Conservation (phyloP, 352 stramenopile species). For the Globisporangium polare region DNA sequence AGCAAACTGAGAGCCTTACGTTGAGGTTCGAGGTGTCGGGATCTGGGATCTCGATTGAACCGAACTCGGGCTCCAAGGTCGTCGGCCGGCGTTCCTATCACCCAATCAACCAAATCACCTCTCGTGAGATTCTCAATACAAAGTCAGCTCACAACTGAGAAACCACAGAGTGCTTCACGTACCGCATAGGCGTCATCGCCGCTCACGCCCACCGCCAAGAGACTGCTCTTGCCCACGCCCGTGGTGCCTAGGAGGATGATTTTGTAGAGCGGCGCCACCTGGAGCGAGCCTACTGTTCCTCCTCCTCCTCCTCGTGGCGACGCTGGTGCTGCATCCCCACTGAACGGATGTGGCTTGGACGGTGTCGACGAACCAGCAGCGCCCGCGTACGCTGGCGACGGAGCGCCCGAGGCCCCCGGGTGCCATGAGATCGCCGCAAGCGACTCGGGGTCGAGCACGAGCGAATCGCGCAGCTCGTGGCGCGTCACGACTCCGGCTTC, state of each 20-base stretch:
- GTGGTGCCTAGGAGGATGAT: constrained; percentile 78
- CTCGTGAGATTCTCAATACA: not conserved
- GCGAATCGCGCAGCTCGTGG: constrained; percentile 62
- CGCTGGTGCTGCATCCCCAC: not conserved
- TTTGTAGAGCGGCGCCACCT: constrained; percentile 46
- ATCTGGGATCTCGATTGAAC: constrained; percentile 58
- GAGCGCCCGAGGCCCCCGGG: constrained; percentile 7
- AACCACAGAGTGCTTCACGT: not conserved
- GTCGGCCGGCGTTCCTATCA: constrained; percentile 48
- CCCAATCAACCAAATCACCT: not conserved
- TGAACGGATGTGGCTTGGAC: not conserved
- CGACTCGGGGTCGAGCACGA: constrained; percentile 38
- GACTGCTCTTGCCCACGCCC: constrained; percentile 75
- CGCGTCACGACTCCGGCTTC: constrained; percentile 73
- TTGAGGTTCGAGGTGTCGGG: constrained; percentile 44
- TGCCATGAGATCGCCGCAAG: constrained; percentile 15
- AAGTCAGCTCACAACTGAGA: not conserved
- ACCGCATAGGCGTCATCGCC: constrained; percentile 51
- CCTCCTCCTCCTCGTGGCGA: constrained; percentile 2
- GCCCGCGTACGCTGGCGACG: constrained; percentile 8
- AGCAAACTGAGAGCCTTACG: constrained; percentile 13
- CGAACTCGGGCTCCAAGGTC: constrained; percentile 74
- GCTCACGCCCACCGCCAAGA: constrained; percentile 58
- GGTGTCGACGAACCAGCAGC: constrained; percentile 1
- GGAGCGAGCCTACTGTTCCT: not conserved